Evolutionary conservation across 768 basidiomycete species (phyloP), one percentile per base, ranked within the genome.

Genomic region (Rhizopogon sp.): DNA sequence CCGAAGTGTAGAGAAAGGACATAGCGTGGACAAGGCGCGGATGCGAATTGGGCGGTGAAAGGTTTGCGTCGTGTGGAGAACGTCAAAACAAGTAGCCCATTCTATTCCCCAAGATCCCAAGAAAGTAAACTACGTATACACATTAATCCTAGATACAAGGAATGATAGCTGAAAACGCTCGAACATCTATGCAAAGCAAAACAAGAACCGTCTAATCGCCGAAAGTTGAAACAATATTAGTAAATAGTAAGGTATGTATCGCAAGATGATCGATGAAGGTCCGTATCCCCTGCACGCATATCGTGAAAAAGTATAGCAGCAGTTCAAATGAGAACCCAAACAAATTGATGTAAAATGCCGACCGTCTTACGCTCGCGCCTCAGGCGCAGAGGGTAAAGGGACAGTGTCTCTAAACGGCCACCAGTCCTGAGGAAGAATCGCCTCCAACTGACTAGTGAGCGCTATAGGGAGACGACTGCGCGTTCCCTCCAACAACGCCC

Each of bases 391-490:
- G 28, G 43, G 31, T 25, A 53, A 20, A 16, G 56, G 31, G n/a
- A 59, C 56, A 10, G 56, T 59, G 31, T 59, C 58, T 9, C 52
- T 54, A 39, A 59, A 59, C 20, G 58, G 58, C 58, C 58, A 59
- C 58, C 58, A 59, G 25, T 58, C 56, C 25, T 47, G 57, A n/a
- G 58, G 58, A 41, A 59, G 52, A 43, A 59, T 53, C 17, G 47
- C 58, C 22, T 57, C 56, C n/a, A 58, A 13, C 22, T 57, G 57
- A 31, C 43, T 57, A 13, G 56, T 59, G 17, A 59, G 58, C 11
- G 56, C 58, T 4, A 46, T 39, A 17, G 58, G 58, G 13, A 59
- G 58, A 35, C 52, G 56, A 44, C 20, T 53, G 22, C 50, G 51
- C 10, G 56, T 58, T 5, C 52, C 56, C 8, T 58, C 58, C 6